Evolutionary conservation across 139 green algal species (phyloP).

Genomic region (Auxenochlorella pyrenoidosa): DNA sequence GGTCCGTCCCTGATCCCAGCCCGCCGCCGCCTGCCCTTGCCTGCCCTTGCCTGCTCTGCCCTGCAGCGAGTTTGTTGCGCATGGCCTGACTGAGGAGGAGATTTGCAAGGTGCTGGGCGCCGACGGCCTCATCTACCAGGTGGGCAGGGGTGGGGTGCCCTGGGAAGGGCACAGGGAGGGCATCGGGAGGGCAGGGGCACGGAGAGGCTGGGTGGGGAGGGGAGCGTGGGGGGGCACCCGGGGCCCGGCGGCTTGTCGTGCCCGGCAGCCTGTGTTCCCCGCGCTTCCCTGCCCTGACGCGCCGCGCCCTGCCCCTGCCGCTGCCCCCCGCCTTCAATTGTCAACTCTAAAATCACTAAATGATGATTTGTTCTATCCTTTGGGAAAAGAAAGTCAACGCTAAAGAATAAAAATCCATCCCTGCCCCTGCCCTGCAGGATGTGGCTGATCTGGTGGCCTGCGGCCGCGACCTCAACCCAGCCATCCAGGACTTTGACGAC

Average conservation of each 20-base stretch:
- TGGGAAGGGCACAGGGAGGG: not conserved
- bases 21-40: not conserved
- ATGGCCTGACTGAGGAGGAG: conserved; percentile 82
- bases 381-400: too few relatives aligned
- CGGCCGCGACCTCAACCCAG: conserved; percentile 83
- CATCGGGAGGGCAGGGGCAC: too few relatives aligned
- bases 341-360: too few relatives aligned
- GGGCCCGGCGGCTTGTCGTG: too few relatives aligned
- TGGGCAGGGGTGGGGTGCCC: not conserved
- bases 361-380: too few relatives aligned
- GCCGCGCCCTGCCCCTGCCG: too few relatives aligned
- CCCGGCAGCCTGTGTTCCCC: too few relatives aligned
- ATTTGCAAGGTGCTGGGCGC: conserved; percentile 82
- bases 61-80: conserved; percentile 92
- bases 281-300: too few relatives aligned
- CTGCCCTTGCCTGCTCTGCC: not conserved
- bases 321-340: too few relatives aligned
- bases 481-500: conserved; percentile 89
- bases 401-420: too few relatives aligned
- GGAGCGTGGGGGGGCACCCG: too few relatives aligned
- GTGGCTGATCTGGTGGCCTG: conserved; percentile 82
- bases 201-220: too few relatives aligned
- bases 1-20: not conserved
- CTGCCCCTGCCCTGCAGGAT: conserved; percentile 17
- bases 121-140: conserved; percentile 95